Conservation (phyloP, 2,329 filamentous ascomycete species). For the Fusarium scirpi region DNA sequence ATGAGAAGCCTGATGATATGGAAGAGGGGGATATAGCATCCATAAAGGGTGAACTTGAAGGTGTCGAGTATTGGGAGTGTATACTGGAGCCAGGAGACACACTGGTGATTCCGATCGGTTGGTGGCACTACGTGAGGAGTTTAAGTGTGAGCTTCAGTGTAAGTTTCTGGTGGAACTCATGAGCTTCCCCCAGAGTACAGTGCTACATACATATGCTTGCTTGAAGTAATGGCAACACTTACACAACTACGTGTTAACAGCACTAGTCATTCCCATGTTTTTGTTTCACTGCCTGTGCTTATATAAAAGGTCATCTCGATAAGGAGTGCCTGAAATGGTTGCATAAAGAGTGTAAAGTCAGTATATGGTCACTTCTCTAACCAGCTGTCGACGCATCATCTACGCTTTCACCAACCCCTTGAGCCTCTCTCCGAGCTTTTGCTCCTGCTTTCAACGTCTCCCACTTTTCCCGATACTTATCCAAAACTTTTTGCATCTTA, state of each 20-base stretch:
- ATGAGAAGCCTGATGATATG: constrained; percentile 51
- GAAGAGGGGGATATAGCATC: constrained; percentile 52
- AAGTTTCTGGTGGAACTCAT: constrained; percentile 91
- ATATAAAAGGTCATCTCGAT: constrained; percentile 16
- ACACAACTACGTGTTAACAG: background rate
- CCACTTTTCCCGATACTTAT: constrained; percentile 71
- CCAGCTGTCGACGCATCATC: constrained; percentile 49
- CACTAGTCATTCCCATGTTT: background rate
- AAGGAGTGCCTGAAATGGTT: background rate
- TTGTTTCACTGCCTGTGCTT: constrained; percentile 3
- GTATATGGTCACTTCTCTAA: constrained; percentile 17
- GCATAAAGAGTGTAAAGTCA: background rate
- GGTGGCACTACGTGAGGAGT: constrained; percentile 97
- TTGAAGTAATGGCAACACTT: background rate
- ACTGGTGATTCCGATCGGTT: constrained; percentile 90
- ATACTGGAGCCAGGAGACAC: constrained; percentile 85
- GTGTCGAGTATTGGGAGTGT: constrained; percentile 78
- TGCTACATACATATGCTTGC: background rate
- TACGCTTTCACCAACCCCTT: constrained; percentile 51
- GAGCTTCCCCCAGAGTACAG: background rate
- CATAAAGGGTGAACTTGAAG: constrained; percentile 63
- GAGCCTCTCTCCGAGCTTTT: constrained; percentile 64
- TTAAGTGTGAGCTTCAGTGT: constrained; percentile 91
- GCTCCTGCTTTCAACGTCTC: constrained; percentile 71
- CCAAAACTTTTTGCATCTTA: constrained; percentile 67